phyloP scores from a whole-genome alignment of 768 basidiomycete genomes.

The Termitomyces sp. region DNA sequence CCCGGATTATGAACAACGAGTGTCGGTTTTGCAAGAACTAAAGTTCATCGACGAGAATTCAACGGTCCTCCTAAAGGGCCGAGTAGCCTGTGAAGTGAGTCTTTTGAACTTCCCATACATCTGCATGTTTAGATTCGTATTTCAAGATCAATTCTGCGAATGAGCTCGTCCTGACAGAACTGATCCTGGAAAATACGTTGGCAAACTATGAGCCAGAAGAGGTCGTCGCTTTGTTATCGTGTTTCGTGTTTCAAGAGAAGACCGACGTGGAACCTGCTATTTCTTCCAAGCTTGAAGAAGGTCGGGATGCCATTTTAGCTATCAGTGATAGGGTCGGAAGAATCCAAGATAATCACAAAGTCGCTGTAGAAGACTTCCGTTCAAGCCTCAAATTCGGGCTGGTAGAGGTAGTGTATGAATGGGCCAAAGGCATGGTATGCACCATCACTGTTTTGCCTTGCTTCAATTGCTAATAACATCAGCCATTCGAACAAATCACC shows the following conservation, averaged over 20 bases:
- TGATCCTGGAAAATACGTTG: slow-evolving; percentile 93
- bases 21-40: slow-evolving; percentile 84
- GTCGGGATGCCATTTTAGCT: slow-evolving; percentile 68
- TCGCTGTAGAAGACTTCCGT: slow-evolving; percentile 73
- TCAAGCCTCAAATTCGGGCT: slow-evolving; percentile 84
- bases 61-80: slow-evolving; percentile 91
- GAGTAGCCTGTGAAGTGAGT: slow-evolving; percentile 93
- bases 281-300: slow-evolving; percentile 73
- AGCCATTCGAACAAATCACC: slow-evolving; percentile 97
- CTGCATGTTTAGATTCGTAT: slow-evolving; percentile 2
- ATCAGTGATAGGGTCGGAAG: slow-evolving; percentile 76
- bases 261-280: slow-evolving; percentile 84
- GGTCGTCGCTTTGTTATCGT: slow-evolving; percentile 91
- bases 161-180: slow-evolving; percentile 92
- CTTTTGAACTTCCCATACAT: not conserved
- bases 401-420: slow-evolving; percentile 96
- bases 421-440: slow-evolving; percentile 97
- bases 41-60: slow-evolving; percentile 95
- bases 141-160: slow-evolving; percentile 95
- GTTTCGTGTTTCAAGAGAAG: slow-evolving; percentile 98
- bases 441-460: not conserved
- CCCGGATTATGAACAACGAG: slow-evolving; percentile 94
- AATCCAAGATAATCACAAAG: slow-evolving; percentile 77
- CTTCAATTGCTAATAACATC: not conserved
- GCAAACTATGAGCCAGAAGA: slow-evolving; percentile 91